Conservation (phyloP, 2,329 filamentous ascomycete species). For the Fusarium sp. region DNA sequence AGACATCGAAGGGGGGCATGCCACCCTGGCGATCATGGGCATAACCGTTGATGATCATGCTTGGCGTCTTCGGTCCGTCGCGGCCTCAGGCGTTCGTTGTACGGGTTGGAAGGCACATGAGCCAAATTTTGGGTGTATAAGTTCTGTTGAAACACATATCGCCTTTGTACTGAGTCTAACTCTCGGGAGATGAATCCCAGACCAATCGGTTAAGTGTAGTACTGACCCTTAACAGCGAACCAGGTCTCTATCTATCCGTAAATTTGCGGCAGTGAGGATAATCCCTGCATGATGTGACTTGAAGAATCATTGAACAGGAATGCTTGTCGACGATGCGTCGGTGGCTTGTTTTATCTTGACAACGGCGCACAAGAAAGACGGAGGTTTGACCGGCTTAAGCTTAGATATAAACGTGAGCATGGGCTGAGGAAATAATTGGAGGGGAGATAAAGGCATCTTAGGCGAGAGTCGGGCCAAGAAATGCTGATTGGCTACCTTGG, state of each 20-base stretch:
- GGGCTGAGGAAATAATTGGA: slow-evolving; percentile 18
- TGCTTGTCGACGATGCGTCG: background rate
- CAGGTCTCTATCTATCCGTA: background rate
- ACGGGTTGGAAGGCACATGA: background rate
- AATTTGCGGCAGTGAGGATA: background rate
- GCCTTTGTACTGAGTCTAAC: background rate
- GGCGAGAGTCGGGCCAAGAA: background rate
- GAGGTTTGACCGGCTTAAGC: slow-evolving; percentile 23
- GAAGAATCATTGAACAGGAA: background rate
- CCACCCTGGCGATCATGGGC: slow-evolving; percentile 7
- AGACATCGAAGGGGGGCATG: background rate
- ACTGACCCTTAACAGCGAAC: background rate
- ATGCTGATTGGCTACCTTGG: background rate
- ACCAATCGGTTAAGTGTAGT: background rate
- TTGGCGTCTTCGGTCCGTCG: background rate
- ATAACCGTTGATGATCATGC: slow-evolving; percentile 11
- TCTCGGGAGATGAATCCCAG: background rate
- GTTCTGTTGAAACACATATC: background rate
- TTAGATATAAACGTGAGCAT: slow-evolving; percentile 19
- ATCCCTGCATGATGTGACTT: background rate
- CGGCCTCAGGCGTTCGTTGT: background rate
- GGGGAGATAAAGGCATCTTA: background rate
- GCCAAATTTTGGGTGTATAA: background rate
- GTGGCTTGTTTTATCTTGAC: slow-evolving; percentile 15
- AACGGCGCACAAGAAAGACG: background rate